A percentile compares a stretch with the other conserved stretches of the same genome.
phyloP scores from a whole-genome alignment of 2,329 filamentous ascomycete genomes.

The Colletotrichum spinosum region DNA sequence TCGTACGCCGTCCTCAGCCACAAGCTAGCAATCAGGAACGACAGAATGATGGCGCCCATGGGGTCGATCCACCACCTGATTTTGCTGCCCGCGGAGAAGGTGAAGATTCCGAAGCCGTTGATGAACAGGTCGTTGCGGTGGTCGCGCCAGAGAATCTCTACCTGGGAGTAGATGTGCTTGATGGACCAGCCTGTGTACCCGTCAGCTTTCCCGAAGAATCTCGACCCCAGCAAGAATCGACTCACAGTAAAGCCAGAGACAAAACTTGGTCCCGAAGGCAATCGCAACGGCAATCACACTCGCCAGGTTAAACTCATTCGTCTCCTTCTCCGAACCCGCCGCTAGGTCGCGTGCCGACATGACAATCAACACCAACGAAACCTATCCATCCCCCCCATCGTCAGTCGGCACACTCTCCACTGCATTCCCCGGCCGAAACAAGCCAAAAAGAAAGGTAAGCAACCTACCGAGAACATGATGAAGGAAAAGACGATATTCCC shows the following conservation, averaged over 20 bases:
- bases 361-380: slow-evolving; percentile 92
- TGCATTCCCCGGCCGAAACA: no score
- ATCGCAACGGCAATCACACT: slow-evolving; percentile 87
- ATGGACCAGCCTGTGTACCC: slow-evolving; percentile 70
- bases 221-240: not conserved
- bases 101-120: slow-evolving; percentile 93
- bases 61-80: slow-evolving; percentile 96
- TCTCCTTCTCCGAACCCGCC: slow-evolving; percentile 58
- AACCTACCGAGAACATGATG: slow-evolving; percentile 78
- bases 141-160: slow-evolving; percentile 94
- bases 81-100: slow-evolving; percentile 90
- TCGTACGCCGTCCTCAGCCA: slow-evolving; percentile 89
- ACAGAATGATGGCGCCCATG: slow-evolving; percentile 87
- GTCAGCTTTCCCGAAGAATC: accelerated
- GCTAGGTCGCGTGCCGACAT: slow-evolving; percentile 81
- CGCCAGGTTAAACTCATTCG: slow-evolving; percentile 79
- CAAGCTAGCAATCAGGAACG: slow-evolving; percentile 78
- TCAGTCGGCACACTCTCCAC: no score
- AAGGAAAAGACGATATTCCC: slow-evolving; percentile 98
- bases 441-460: no score
- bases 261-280: slow-evolving; percentile 87
- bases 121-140: slow-evolving; percentile 98
- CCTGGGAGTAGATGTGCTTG: slow-evolving; percentile 90
- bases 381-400: slow-evolving; percentile 46
- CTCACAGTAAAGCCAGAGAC: slow-evolving; percentile 84